phyloP scores from a whole-genome alignment of 768 basidiomycete species.

The Pleurotus djamor region DNA sequence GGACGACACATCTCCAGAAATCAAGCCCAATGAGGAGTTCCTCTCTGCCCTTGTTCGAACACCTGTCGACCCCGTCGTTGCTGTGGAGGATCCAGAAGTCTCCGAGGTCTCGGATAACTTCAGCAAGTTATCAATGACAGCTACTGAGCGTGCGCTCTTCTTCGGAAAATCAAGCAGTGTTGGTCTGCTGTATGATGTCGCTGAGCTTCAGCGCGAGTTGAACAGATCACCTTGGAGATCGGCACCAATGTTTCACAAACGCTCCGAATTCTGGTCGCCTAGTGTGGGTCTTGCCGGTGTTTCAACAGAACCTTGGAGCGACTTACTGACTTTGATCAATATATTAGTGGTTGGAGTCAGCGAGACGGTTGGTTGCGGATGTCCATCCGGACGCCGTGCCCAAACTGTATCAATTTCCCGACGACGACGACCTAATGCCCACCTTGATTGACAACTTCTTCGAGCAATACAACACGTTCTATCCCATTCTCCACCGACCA shows the following conservation, averaged over 20 bases:
- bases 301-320: conserved; percentile 26
- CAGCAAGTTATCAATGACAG: no score
- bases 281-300: conserved; percentile 30
- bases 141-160: no score
- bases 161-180: background rate
- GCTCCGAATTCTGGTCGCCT: conserved; percentile 52
- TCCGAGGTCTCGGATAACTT: no score
- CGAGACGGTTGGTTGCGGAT: conserved; percentile 7
- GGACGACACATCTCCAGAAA: background rate
- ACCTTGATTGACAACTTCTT: conserved; percentile 69
- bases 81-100: no score
- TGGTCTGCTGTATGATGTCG: conserved; percentile 40
- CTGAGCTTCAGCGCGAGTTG: conserved; percentile 55
- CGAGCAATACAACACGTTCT: conserved; percentile 42
- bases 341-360: no score
- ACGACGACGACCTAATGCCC: conserved; percentile 46
- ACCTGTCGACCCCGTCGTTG: no score
- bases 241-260: conserved; percentile 23
- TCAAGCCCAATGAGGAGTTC: background rate
- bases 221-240: conserved; percentile 25
- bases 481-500: conserved; percentile 73
- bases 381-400: conserved; percentile 15
- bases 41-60: no score
- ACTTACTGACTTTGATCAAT: no score
- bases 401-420: conserved; percentile 42